Percentiles rank a stretch among this genome's conserved stretches.
Conservation (phyloP, 2,329 filamentous ascomycete genomes). For the Endothia cerciana region DNA sequence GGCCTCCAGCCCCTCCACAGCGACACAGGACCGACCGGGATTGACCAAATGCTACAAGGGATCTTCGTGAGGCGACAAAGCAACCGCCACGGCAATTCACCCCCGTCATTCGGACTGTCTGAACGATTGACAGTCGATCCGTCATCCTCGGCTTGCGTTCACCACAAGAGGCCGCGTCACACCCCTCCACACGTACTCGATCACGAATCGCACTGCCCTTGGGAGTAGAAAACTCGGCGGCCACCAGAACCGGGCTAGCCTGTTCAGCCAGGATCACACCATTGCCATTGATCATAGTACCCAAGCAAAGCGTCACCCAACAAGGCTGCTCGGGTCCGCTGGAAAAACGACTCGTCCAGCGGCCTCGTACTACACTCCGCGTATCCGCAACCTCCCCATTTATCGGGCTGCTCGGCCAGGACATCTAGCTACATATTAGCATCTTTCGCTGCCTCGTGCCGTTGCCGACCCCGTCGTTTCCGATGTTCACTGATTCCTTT, state of each 20-base stretch:
- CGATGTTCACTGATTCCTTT: background rate
- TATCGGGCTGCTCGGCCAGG: background rate
- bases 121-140: constrained; percentile 11
- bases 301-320: background rate
- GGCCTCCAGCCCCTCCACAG: constrained; percentile 6
- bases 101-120: background rate
- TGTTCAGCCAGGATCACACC: constrained; percentile 7
- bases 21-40: background rate
- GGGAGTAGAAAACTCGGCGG: background rate
- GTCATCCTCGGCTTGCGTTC: constrained; percentile 4
- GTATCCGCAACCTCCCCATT: constrained; percentile 6
- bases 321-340: background rate
- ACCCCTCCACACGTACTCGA: constrained; percentile 15
- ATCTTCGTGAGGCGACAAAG: background rate
- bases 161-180: constrained; percentile 26
- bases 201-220: constrained; percentile 14
- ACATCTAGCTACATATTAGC: background rate
- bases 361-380: constrained; percentile 1
- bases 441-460: background rate
- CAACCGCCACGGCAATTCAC: constrained; percentile 3
- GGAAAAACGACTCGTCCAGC: background rate
- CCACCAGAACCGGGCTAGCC: constrained; percentile 6
- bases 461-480: background rate
- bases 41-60: background rate
- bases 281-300: constrained; percentile 5